Base-by-base conservation (phyloP, 2,329 filamentous ascomycete species). In the Botrytis medusae region DNA sequence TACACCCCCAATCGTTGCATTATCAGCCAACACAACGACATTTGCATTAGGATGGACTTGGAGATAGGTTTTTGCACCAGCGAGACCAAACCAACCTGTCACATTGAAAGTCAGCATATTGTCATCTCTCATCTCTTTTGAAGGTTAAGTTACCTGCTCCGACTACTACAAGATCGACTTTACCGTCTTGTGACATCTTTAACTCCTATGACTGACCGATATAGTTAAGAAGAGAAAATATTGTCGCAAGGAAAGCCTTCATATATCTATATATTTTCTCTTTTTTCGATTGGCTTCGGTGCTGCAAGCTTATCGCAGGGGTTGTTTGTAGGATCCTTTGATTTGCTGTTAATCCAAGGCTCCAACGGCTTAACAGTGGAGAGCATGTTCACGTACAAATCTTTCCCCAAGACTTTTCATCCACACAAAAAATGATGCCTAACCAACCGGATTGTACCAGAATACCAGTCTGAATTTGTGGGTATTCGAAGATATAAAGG, bases 1-100 rank as follows among this genome's bases (percentile, higher is more conserved):
- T 25, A 90, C 89, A 6, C 93, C 92, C 1, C 92, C 93, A 8
- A 90, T 78, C 0, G 87, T 87, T 20, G 84, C 80, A 18, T 85
- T 84, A 8, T 84, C 82, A 64, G 93, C 91, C 44, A 92, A 82
- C 16, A 93, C 79, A 1, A 86, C 82, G 37, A 93, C 79, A 2
- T 85, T 86, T 71, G 85, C 83, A n/a, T 83, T 79, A 0, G 90
- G 90, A 76, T 91, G 85, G 57, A 90, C 79, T 75, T 88, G 84
- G 71, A 86, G 86, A 78, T 89, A 90, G 34, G 88, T 88, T 81
- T 91, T 91, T 65, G 90, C 88, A 32, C 87, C 85, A 1, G 85
- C 86, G 46, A 93, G 83, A 34, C 91, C 91, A 78, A 84, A 73
- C 44, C 60, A 71, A 8, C 72, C 72, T 73, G 20, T 37, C 60